Conservation (phyloP, 2,329 filamentous ascomycete species). For the Pseudogymnoascus sp. region DNA sequence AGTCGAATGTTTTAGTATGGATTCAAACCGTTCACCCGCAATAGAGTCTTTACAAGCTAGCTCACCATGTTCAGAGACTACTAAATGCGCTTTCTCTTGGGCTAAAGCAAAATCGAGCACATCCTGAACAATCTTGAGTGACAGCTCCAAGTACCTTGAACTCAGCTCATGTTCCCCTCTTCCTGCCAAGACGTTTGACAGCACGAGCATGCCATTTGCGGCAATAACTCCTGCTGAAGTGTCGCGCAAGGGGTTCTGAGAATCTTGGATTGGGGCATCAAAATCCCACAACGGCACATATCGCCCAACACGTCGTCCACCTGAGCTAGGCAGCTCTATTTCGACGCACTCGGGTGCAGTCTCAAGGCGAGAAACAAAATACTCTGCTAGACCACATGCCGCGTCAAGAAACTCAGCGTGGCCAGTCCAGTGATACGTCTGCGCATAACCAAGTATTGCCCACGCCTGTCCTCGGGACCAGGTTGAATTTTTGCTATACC, state of each 20-base stretch:
- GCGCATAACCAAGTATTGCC: no score
- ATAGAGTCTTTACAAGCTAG: no score
- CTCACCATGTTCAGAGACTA: no score
- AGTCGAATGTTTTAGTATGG: slow-evolving; percentile 10
- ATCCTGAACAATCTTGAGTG: no score
- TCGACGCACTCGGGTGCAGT: slow-evolving; percentile 26
- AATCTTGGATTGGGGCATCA: slow-evolving; percentile 36
- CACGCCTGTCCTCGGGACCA: no score
- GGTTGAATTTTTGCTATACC: no score
- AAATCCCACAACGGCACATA: slow-evolving; percentile 38
- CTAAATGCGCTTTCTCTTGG: no score
- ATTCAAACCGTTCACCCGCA: no score
- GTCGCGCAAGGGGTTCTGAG: slow-evolving; percentile 29
- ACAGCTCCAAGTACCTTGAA: no score
- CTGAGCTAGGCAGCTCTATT: neutral
- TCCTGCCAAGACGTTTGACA: slow-evolving; percentile 16
- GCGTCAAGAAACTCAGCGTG: slow-evolving; percentile 30
- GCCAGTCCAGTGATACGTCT: slow-evolving; percentile 17
- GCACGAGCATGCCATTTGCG: slow-evolving; percentile 33
- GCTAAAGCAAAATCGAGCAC: no score
- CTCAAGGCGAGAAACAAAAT: slow-evolving; percentile 31
- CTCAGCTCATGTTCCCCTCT: neutral
- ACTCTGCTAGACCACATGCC: slow-evolving; percentile 31
- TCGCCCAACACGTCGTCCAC: slow-evolving; percentile 15
- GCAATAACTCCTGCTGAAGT: slow-evolving; percentile 33